Conservation (phyloP, 768 basidiomycete species). For the Suillus tomentosus region DNA sequence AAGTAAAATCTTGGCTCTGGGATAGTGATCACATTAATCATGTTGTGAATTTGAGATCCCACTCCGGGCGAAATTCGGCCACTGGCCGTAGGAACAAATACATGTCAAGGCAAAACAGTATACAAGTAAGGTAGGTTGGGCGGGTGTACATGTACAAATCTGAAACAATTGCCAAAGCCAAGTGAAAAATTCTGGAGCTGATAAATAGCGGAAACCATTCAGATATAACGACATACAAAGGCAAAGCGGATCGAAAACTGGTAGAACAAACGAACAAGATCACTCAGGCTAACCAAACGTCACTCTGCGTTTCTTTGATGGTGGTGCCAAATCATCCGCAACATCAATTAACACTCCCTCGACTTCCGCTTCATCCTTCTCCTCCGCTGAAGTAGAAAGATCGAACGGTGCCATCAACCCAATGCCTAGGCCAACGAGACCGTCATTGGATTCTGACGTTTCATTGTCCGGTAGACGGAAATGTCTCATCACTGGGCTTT, state of each 20-base stretch:
- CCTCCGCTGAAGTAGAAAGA: slow-evolving; percentile 36
- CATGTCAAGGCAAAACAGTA: slow-evolving; percentile 32
- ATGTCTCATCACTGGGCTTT: slow-evolving; percentile 54
- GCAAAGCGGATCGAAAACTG: slow-evolving; percentile 9
- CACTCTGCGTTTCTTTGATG: slow-evolving; percentile 54
- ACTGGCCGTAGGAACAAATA: slow-evolving; percentile 21
- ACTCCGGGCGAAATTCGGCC: not conserved
- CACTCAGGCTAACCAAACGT: slow-evolving; percentile 22
- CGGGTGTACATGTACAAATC: slow-evolving; percentile 11
- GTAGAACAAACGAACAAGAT: not conserved
- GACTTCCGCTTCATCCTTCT: slow-evolving; percentile 37
- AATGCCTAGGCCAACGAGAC: slow-evolving; percentile 40
- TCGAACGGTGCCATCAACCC: slow-evolving; percentile 57
- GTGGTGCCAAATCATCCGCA: slow-evolving; percentile 38
- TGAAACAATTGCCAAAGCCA: slow-evolving; percentile 8
- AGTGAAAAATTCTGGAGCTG: slow-evolving; percentile 13
- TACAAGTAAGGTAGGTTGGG: slow-evolving; percentile 34
- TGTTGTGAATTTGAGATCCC: not conserved
- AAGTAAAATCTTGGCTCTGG: not conserved
- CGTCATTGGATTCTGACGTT: slow-evolving; percentile 32
- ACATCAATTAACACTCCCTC: slow-evolving; percentile 28
- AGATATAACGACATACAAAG: slow-evolving; percentile 10
- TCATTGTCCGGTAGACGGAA: slow-evolving; percentile 23
- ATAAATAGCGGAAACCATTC: slow-evolving; percentile 16
- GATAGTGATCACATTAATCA: not conserved